Conservation (phyloP, 306 rosid species). For the Fragaria nilgerrensis region DNA sequence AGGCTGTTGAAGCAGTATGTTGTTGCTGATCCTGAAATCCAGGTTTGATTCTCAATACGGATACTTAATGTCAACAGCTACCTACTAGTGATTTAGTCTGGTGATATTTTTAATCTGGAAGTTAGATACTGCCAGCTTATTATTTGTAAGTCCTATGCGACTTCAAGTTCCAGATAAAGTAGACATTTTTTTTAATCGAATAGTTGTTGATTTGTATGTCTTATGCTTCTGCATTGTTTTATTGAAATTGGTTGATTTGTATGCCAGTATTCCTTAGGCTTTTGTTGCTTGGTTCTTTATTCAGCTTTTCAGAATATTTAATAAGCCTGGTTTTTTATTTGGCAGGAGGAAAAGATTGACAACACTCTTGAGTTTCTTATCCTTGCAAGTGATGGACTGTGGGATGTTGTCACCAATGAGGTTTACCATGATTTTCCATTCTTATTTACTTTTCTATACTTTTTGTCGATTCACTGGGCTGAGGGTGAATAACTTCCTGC, state of each 20-base stretch:
- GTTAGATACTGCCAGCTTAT: not conserved
- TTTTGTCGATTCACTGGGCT: not conserved
- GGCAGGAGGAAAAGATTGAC: conserved; percentile 85
- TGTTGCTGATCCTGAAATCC: conserved; percentile 98
- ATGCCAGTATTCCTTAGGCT: not conserved
- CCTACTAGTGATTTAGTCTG: conserved; percentile 7
- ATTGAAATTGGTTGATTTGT: conserved; percentile 4
- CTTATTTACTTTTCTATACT: not conserved
- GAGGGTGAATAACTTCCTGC: not conserved
- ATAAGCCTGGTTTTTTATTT: not conserved
- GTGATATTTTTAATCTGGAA: not conserved
- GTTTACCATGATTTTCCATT: conserved; percentile 37
- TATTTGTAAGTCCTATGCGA: not conserved
- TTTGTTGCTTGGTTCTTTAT: not conserved
- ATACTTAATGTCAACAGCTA: conserved; percentile 6
- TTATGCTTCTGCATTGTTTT: not conserved
- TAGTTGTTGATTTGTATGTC: not conserved
- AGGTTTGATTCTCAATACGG: conserved; percentile 43
- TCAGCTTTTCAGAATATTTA: not conserved
- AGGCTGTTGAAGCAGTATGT: conserved; percentile 93
- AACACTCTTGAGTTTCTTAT: conserved; percentile 92
- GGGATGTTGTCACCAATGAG: conserved; percentile 99
- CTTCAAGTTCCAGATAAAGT: not conserved
- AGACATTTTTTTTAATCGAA: not conserved
- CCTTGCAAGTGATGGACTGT: conserved; percentile 91